Conservation (phyloP, 768 basidiomycete genomes). For the Leucocoprinus birnbaumii region DNA sequence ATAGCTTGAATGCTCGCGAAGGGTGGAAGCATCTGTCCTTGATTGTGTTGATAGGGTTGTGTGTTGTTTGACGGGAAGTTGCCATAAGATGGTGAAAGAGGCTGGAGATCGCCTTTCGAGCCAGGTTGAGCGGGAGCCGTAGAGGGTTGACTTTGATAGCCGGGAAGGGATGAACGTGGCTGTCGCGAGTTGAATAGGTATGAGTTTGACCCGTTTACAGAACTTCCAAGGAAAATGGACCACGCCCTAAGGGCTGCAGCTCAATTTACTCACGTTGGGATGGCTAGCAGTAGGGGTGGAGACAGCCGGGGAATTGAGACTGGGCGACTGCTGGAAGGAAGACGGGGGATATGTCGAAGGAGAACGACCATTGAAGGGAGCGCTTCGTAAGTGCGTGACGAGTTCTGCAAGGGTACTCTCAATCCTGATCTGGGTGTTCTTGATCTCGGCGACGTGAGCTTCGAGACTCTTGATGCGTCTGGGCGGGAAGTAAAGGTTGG, state of each 20-base stretch:
- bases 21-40: conserved; percentile 61
- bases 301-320: conserved; percentile 54
- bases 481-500: conserved; percentile 17
- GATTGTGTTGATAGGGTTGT: conserved; percentile 30
- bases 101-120: conserved; percentile 36
- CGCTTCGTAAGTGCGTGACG: conserved; percentile 69
- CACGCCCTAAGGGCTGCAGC: conserved; percentile 36
- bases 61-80: conserved; percentile 36
- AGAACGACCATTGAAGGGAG: conserved; percentile 51
- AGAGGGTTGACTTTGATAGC: conserved; percentile 34
- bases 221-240: conserved; percentile 18
- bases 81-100: conserved; percentile 38
- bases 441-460: conserved; percentile 80
- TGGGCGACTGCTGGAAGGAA: conserved; percentile 65
- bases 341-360: conserved; percentile 57
- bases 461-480: conserved; percentile 93
- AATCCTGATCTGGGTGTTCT: conserved; percentile 68
- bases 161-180: conserved; percentile 33
- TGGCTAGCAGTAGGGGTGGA: conserved; percentile 46
- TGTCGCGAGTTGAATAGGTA: conserved; percentile 28
- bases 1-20: conserved; percentile 68
- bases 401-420: conserved; percentile 81
- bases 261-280: conserved; percentile 35
- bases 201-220: conserved; percentile 19
- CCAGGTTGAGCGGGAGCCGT: conserved; percentile 25